phyloP scores from a whole-genome alignment of 176 grass and related monocot genomes.

The Lolium perenne region DNA sequence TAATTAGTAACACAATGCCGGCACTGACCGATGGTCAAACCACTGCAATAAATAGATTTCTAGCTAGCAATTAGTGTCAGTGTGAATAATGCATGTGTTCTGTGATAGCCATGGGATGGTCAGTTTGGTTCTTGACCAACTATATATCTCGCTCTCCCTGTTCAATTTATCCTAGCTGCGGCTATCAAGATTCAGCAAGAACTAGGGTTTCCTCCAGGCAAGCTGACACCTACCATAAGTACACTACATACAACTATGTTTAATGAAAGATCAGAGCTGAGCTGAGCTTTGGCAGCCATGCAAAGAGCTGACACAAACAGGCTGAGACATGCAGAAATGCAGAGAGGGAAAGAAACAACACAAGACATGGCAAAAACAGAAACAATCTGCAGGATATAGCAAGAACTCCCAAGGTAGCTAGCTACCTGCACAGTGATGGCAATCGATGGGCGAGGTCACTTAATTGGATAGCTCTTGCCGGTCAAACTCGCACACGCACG shows the following conservation, averaged over 20 bases:
- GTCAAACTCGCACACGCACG: not conserved
- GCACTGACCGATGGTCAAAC: constrained; percentile 10
- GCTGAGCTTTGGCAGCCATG: constrained; percentile 14
- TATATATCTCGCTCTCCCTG: not conserved
- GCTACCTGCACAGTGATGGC: not conserved
- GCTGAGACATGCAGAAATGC: constrained; percentile 27
- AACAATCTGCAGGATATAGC: not conserved
- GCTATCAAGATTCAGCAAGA: constrained; percentile 1
- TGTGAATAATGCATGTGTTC: too few relatives aligned
- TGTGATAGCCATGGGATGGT: not conserved
- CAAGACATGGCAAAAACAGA: not conserved
- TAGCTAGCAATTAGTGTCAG: too few relatives aligned
- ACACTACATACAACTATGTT: not conserved
- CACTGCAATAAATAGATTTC: not conserved
- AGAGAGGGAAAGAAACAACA: not conserved
- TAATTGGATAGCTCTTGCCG: not conserved
- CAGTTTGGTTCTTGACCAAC: not conserved
- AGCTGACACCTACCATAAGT: not conserved
- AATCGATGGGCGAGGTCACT: not conserved
- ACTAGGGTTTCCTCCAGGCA: constrained; percentile 43
- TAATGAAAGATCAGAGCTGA: not conserved
- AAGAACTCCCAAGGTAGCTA: not conserved
- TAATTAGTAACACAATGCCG: not conserved
- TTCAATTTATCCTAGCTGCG: not conserved
- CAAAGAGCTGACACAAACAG: constrained; percentile 34